phyloP scores from a whole-genome alignment of 306 rosid genomes.

The Cucumis cinereus region DNA sequence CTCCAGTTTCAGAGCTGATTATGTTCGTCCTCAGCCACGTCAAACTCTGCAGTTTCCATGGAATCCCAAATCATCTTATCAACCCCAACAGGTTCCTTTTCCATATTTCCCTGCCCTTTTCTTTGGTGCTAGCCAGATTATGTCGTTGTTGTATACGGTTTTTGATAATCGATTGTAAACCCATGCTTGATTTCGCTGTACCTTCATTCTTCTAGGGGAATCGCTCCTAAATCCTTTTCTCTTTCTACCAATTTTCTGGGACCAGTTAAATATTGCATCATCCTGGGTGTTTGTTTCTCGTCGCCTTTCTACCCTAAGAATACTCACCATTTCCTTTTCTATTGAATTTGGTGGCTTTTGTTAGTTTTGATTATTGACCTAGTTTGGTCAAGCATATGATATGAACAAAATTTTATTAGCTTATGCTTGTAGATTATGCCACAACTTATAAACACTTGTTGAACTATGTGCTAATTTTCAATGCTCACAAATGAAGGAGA shows the following conservation, averaged over 20 bases:
- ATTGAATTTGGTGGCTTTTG: neutral
- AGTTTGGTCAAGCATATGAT: neutral
- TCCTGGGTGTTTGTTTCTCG: neutral
- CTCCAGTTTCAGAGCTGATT: slow-evolving; percentile 27
- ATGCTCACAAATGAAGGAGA: neutral
- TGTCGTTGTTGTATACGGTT: neutral
- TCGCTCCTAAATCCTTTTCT: neutral
- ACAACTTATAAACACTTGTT: neutral
- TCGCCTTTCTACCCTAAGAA: neutral
- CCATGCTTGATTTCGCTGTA: neutral
- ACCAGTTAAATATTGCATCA: neutral
- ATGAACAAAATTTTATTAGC: neutral
- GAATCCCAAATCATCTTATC: slow-evolving; percentile 28
- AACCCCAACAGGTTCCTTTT: slow-evolving; percentile 57
- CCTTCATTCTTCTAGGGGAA: neutral
- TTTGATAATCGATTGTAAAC: neutral
- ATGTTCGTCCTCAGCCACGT: slow-evolving; percentile 75
- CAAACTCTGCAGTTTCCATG: slow-evolving; percentile 49
- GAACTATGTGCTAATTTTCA: neutral
- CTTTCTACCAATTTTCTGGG: neutral
- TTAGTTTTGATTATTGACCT: neutral
- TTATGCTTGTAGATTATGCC: neutral
- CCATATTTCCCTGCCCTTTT: neutral
- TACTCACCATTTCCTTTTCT: neutral
- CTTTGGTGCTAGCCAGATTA: neutral